A percentile compares a stretch with the other conserved stretches of the same genome.
phyloP scores from a whole-genome alignment of 1,284 basidiomycete species.

The Tetrapyrgos nigripes region DNA sequence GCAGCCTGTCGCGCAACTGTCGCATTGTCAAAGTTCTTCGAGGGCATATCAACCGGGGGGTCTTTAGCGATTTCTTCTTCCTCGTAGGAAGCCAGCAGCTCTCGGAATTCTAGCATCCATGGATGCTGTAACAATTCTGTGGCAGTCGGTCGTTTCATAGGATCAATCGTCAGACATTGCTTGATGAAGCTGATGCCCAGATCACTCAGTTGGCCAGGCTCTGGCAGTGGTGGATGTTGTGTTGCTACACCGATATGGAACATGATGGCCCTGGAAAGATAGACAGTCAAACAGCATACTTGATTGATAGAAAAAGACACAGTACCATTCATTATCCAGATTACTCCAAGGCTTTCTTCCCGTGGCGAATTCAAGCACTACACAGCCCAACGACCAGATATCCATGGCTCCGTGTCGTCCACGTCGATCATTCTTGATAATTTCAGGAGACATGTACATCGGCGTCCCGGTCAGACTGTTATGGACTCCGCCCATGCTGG shows the following conservation, averaged over 20 bases:
- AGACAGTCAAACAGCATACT: constrained; percentile 15
- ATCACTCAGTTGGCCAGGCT: constrained; percentile 88
- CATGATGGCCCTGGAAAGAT: constrained; percentile 87
- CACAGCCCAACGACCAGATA: constrained; percentile 97
- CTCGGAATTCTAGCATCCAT: constrained; percentile 89
- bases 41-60: constrained; percentile 52
- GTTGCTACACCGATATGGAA: constrained; percentile 99
- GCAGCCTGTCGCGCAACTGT: constrained; percentile 63
- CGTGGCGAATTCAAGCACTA: constrained; percentile 95
- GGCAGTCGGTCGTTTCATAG: constrained; percentile 85
- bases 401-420: constrained; percentile 97
- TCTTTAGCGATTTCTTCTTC: constrained; percentile 64
- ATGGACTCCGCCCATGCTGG: constrained; percentile 60
- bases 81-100: constrained; percentile 69
- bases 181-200: constrained; percentile 95
- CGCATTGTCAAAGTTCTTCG: constrained; percentile 54
- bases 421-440: constrained; percentile 91
- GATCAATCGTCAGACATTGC: constrained; percentile 90
- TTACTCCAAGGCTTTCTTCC: constrained; percentile 98
- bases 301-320: constrained; percentile 13
- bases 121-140: constrained; percentile 87
- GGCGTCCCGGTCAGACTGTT: constrained; percentile 96
- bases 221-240: constrained; percentile 95
- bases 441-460: constrained; percentile 99
- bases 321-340: constrained; percentile 97